Evolutionary conservation across 192 early-diverging fungal genomes (phyloP), one percentile per base, ranked within the genome.

Genomic region (Backusella luteola): DNA sequence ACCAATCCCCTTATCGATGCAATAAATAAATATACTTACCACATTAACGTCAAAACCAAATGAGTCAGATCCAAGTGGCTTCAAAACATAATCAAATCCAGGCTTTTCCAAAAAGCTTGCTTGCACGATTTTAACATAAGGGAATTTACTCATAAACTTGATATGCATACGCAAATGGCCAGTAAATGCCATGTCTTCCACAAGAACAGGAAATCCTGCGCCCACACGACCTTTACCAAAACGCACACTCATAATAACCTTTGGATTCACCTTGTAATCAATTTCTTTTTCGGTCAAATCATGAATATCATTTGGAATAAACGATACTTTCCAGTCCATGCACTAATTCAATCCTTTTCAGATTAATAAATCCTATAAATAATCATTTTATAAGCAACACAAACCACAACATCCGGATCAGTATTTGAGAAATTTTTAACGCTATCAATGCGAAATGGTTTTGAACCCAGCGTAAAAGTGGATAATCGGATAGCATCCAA

Each of bases 261-360:
- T 90, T 32, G 92, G 92, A 80, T 94, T 91, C 21, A 91, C 90
- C 32, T 83, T 80, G 39, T 82, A 82, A 72, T 86, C 83, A 35
- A 79, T 76, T 73, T 89, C 85, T 32, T 89, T 76, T 1, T 81
- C 69, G 8, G 85, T 84, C 66, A 88, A 79, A 69, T 90, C 90
- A 41, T 72, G 78, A 44, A 87, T 79, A 81, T 94, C 93, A 74
- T 89, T 88, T 6, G 93, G 93, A 42, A 84, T 89, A 75, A 94
- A 94, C 46, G 86, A 85, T 34, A 92, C 88, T 68, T 91, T 90
- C 90, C 89, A 94, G 80, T 94, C 93, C 93, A 95, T 94, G 46
- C 73, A 80, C 74, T 82, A 34, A 17, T 32, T 1, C 8, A 46
- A 63, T 2, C 4, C 6, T 14, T 39, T 39, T 11, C 19, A 39